These are phyloP conservation scores for Alloteropsis semialata DNA, from an alignment of 176 grass and related monocot species.

Conservation along the genomic window DNA sequence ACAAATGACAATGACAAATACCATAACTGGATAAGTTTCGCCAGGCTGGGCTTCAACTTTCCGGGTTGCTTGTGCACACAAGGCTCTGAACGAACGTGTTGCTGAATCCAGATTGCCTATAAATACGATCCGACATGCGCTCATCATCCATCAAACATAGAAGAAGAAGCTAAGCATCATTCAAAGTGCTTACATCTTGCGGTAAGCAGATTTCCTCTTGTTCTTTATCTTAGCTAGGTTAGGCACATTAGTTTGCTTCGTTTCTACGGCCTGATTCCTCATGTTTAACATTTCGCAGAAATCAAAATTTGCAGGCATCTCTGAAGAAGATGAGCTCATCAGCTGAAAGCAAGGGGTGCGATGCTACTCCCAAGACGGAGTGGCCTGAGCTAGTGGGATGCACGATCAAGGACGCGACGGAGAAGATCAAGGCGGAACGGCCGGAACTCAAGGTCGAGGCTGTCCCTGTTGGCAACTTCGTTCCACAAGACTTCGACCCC, in stretches of 20 bases:
- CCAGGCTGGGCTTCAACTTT: not conserved
- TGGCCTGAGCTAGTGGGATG: conserved; percentile 31
- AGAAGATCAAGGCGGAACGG: conserved; percentile 33
- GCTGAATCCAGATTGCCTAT: not conserved
- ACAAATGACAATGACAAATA: too few species aligned
- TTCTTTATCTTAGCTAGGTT: not conserved
- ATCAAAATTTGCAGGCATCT: not conserved
- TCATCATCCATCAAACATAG: not conserved
- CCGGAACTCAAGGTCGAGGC: not conserved
- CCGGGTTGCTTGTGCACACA: not conserved
- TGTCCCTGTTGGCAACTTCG: not conserved
- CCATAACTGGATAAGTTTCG: not conserved
- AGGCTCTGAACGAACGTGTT: not conserved
- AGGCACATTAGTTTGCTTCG: not conserved
- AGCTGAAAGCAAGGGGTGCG: not conserved
- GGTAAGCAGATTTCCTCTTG: not conserved
- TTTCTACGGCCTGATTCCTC: not conserved
- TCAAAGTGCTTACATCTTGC: not conserved
- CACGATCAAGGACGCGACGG: conserved; percentile 22
- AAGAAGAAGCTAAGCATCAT: not conserved
- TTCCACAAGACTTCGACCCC: not conserved
- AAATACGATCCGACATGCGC: not conserved
- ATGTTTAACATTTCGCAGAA: not conserved
- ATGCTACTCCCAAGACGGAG: conserved; percentile 14
- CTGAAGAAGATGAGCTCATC: conserved; percentile 23